Evolutionary conservation across 805 yeast species (phyloP).

Genomic region (Metschnikowia henanensis): DNA sequence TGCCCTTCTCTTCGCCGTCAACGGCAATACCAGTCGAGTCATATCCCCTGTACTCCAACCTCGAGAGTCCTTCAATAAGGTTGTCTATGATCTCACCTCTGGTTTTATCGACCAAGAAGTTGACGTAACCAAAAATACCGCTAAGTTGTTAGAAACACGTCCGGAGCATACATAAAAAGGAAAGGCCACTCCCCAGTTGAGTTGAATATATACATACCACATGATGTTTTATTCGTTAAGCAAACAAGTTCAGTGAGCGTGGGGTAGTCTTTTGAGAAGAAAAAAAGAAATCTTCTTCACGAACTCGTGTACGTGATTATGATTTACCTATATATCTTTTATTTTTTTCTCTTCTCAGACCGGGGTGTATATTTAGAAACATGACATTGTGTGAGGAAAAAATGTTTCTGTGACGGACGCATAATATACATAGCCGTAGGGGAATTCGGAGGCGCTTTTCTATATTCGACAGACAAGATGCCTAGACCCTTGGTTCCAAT

Average conservation of each 20-base stretch:
- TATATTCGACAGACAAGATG: not conserved
- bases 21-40: slow-evolving; percentile 97
- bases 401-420: slow-evolving; percentile 13
- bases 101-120: slow-evolving; percentile 87
- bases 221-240: slow-evolving; percentile 7
- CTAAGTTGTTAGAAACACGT: slow-evolving; percentile 36
- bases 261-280: too few species aligned
- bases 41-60: slow-evolving; percentile 96
- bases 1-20: slow-evolving; percentile 79
- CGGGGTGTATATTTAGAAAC: slow-evolving; percentile 9
- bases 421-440: not conserved
- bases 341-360: slow-evolving; percentile 6
- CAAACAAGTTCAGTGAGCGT: not conserved
- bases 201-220: slow-evolving; percentile 14
- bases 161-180: not conserved
- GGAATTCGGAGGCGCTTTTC: not conserved
- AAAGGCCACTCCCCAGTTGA: too few species aligned
- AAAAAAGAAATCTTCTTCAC: too few species aligned
- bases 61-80: slow-evolving; percentile 77
- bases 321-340: slow-evolving; percentile 8
- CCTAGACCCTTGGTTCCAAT: not conserved
- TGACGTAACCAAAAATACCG: slow-evolving; percentile 98
- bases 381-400: slow-evolving; percentile 11
- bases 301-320: slow-evolving; percentile 3
- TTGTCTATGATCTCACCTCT: slow-evolving; percentile 93